Base-by-base conservation (phyloP, 1,284 basidiomycete genomes). In the Ustilago bromivora region DNA sequence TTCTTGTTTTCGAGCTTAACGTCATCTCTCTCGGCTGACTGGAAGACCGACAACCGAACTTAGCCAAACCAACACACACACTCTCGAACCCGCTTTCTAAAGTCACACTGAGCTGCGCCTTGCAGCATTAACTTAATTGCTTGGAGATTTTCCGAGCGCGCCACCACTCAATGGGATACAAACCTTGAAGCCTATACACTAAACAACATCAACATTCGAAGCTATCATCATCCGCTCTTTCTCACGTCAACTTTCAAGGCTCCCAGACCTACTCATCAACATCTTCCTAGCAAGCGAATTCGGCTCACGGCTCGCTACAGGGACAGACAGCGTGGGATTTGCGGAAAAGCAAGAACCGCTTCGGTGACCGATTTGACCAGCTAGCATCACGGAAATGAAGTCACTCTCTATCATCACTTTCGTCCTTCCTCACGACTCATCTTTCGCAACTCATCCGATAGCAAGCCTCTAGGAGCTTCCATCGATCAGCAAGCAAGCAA, bases 361-460 rank as follows among this genome's bases (percentile, higher is more conserved):
- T 40, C 35, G 57, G 52, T 58, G 43, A 40, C 47, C 62, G 35
- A 52, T 10, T 58, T 23, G 23, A 23, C 23, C 23, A 11, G 43
- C 43, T 46, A 46, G 17, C 43, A 46, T 46, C 43, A 46, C 43
- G 51, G 67, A 63, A 54, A 70, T 70, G 61, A 61, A 46, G 61
- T 57, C 53, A 19, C 32, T 61, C 38, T 49, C 31, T 41, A 15
- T 19, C 67, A 61, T 61, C 57, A 46, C 38, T 13, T 36, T 41
- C 15, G 31, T 36, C 8, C 34, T 34, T 47, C 46, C 41, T 38
- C 17, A 49, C 19, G 34, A 12, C 34, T 38, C 56, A 57, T 57
- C 41, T 2, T n/a, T 57, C 41, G 31, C 13, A n/a, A 17, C 11
- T 43, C 23, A 13, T 23, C 40, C 23, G 32, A 51, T 34, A 49